phyloP scores from a whole-genome alignment of 2,329 filamentous ascomycete genomes.

The Apiospora rasikravindrae region DNA sequence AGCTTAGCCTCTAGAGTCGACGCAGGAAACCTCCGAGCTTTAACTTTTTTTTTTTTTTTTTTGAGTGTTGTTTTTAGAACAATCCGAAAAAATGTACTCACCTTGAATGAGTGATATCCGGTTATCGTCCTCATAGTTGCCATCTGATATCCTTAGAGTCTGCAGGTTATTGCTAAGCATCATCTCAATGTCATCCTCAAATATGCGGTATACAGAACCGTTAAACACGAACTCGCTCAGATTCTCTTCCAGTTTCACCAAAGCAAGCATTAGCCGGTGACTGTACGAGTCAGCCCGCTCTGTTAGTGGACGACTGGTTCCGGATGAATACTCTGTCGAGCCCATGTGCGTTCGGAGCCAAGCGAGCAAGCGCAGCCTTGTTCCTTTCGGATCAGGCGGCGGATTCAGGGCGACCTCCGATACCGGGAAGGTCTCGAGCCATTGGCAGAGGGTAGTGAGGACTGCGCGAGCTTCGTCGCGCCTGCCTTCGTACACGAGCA shows the following conservation, averaged over 20 bases:
- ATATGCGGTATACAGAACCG: neutral
- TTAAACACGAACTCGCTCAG: neutral
- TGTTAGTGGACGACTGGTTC: too few species aligned
- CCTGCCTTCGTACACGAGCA: neutral
- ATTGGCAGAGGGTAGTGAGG: neutral
- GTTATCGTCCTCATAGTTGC: neutral
- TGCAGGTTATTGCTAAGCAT: neutral
- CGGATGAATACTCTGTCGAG: neutral
- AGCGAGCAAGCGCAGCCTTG: neutral
- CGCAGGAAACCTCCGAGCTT: too few species aligned
- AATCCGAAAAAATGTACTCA: neutral
- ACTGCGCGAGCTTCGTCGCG: neutral
- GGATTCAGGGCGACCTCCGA: neutral
- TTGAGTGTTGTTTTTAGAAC: neutral
- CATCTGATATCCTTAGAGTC: neutral
- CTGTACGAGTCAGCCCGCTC: neutral
- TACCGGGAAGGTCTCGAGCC: neutral
- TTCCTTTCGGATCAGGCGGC: neutral
- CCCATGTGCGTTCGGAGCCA: neutral
- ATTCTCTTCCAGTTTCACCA: neutral
- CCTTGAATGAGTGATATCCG: neutral
- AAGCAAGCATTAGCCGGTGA: neutral
- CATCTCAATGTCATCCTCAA: neutral
- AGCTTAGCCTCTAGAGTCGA: neutral
- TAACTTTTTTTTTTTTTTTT: fast-evolving